Base-by-base conservation (phyloP, 805 yeast species). In the Ascoidea asiatica region DNA sequence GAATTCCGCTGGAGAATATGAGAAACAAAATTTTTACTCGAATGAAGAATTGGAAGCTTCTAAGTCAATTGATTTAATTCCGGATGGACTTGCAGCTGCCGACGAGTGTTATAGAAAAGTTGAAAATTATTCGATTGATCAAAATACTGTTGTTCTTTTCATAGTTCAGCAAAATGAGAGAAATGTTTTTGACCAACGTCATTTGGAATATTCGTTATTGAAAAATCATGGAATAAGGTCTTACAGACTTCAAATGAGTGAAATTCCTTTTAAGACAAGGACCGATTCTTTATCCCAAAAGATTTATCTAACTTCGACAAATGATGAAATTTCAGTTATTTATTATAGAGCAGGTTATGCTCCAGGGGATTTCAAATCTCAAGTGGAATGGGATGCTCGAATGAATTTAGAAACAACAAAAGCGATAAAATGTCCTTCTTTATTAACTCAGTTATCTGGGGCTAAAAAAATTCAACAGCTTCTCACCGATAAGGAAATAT, bases 401-500 rank as follows among this genome's bases (percentile, higher is more conserved):
- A 65, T 75, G 21, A 56, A 65, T 19, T 66, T 92, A 44, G 99
- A 92, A 58, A 68, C 74, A 6, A 73, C 89, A 8, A 59, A 67
- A 43, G 95, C 97, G 1, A 81, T 92, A 48, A 89, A 92, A 60
- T 90, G 95, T 49, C 99, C 99, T 2, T 79, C 92, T 4, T 65
- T 90, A 23, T 64, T 86, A 48, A 86, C 95, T 1, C 99, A 92
- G 62, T 67, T 92, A 46, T 76, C 95, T 19, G 99, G 99, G 1
- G 79, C 95, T 18, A 92, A 92, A 57, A 92, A 92, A 61, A 73
- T 92, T 43, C 99, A 92, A 64, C 98, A 92, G 60, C 65, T 88
- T 21, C 71, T 92, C 44, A 84, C 95, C 0, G 69, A 73, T 35
- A 65, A 69, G 19, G 56, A 59, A 6, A 60, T 69, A 4, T 53